Base-by-base conservation (phyloP, 2,329 filamentous ascomycete species). In the Coniosporium tulheliwenetii region DNA sequence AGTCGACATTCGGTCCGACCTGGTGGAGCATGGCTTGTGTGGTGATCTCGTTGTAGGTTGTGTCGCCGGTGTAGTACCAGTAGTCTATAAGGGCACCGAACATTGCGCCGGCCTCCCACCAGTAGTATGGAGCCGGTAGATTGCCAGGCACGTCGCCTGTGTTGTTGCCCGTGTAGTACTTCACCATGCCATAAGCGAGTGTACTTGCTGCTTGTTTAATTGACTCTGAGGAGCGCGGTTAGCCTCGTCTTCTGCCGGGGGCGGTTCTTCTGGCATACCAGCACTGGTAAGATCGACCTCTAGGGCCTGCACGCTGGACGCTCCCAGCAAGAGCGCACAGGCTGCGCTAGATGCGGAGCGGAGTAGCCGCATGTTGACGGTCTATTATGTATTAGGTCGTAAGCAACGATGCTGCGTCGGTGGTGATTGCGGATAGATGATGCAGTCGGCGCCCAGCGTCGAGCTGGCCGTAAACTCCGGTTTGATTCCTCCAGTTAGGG, bases 1-100 rank as follows among this genome's bases (percentile, higher is more conserved):
- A 81, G 46, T 79, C 69, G 10, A 56, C 52, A 44, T 67, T 64
- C n/a, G 67, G 59, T n/a, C 75, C 76, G 14, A 67, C 65, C 52
- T 81, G 77, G 51, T 69, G 70, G 10, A 75, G 53, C 52, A 81
- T 59, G 3, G 69, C 74, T 45, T 74, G 52, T 42, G 65, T 73
- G 12, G 76, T 62, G 10, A 73, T 65, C 8, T 67, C 53, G 55
- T 81, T 81, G 60, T 78, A 82, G 40, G 67, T 69, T 3, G 61
- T 52, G 55, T 83, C 78, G 42, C 75, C 76, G 0, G 78, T 82
- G 42, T 73, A 68, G 45, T 77, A 71, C 73, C 76, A 80, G 56
- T 84, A 84, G 57, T 83, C 77, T 36, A 84, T 66, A 49, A 81
- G 62, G 1, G 76, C 72, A 46, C 77, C 75, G 68, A 80, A 81